Conservation (phyloP, 2,329 filamentous ascomycete genomes). For the Mycocentrospora acerina region DNA sequence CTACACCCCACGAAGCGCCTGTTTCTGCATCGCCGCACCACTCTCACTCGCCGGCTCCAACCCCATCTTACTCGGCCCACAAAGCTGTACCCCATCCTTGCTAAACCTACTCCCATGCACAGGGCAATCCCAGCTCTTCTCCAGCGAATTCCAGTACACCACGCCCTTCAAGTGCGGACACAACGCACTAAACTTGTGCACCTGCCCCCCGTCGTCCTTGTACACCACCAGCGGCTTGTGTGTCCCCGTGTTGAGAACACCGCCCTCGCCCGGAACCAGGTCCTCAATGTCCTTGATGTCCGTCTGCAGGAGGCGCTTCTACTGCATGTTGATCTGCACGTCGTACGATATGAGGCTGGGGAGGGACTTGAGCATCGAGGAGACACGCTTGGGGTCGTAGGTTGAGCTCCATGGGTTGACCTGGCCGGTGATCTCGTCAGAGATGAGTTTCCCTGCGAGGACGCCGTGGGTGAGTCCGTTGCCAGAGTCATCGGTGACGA, state of each 20-base stretch:
- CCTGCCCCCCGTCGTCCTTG: slow-evolving; percentile 56
- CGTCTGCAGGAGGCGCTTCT: slow-evolving; percentile 56
- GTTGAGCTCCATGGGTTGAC: slow-evolving; percentile 53
- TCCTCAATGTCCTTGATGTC: slow-evolving; percentile 61
- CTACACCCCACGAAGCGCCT: slow-evolving; percentile 7
- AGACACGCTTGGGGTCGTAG: slow-evolving; percentile 54
- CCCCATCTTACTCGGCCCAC: slow-evolving; percentile 44
- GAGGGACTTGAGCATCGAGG: slow-evolving; percentile 49
- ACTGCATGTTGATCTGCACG: slow-evolving; percentile 57
- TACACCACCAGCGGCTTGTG: slow-evolving; percentile 57
- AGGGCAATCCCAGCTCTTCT: slow-evolving; percentile 52
- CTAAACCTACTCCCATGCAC: slow-evolving; percentile 49
- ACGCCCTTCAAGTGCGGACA: slow-evolving; percentile 60
- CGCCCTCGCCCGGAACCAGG: slow-evolving; percentile 52
- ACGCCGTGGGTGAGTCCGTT: slow-evolving; percentile 61
- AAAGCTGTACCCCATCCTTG: slow-evolving; percentile 45
- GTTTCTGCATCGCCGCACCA: slow-evolving; percentile 24
- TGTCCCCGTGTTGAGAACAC: slow-evolving; percentile 53
- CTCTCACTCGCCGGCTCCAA: slow-evolving; percentile 36
- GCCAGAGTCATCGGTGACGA: slow-evolving; percentile 60
- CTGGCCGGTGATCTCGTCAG: slow-evolving; percentile 56
- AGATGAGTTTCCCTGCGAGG: slow-evolving; percentile 54
- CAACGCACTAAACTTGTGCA: slow-evolving; percentile 55
- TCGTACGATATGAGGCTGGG: slow-evolving; percentile 54
- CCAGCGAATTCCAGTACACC: slow-evolving; percentile 56